Base-by-base conservation (phyloP, 2,329 filamentous ascomycete species). In the Mollisia scopiformis region DNA sequence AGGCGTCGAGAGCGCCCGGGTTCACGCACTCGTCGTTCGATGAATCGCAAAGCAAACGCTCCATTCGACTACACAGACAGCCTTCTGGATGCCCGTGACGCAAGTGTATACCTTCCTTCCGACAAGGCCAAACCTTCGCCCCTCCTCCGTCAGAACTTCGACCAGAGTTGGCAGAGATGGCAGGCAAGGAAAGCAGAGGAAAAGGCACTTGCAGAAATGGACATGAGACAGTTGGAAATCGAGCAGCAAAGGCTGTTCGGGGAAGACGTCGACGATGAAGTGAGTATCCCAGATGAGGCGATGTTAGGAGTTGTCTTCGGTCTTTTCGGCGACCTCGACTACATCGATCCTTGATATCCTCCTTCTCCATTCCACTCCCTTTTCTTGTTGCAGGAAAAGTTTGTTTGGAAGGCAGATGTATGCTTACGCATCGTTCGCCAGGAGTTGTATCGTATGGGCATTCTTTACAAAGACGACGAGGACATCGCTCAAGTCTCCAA, bases 301-400 rank as follows among this genome's bases (percentile, higher is more conserved):
- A 74, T 74, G 72, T 63, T 71, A 46, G 62, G 63, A 30, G 72
- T 74, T n/a, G 66, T 74, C 37, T 60, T 70, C 37, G 62, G 60
- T 50, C 68, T 73, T 43, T 73, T 73, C 57, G 71, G 71, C 23
- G 71, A 70, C 53, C 69, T 72, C 60, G 71, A 73, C 66, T 73
- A 73, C 41, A 67, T 68, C 53, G 70, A 73, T 66, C 71, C 71
- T 58, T 73, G 64, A 69, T 50, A 39, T 16, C 50, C 28, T 23
- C 55, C 52, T 39, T 56, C 58, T 63, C 56, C 55, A 39, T 49
- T 35, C 58, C 31, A 61, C 39, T 59, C 33, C 49, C 47, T 59
- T 50, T 57, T 62, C 47, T 64, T 43, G 51, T 55, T 59, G 41
- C 41, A 21, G 19, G 51, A 39, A 19, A n/a, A 41, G 52, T 51